These are phyloP conservation scores for Aphanocladium album DNA, from an alignment of 2,329 filamentous ascomycete genomes.

Conservation along the genomic window DNA sequence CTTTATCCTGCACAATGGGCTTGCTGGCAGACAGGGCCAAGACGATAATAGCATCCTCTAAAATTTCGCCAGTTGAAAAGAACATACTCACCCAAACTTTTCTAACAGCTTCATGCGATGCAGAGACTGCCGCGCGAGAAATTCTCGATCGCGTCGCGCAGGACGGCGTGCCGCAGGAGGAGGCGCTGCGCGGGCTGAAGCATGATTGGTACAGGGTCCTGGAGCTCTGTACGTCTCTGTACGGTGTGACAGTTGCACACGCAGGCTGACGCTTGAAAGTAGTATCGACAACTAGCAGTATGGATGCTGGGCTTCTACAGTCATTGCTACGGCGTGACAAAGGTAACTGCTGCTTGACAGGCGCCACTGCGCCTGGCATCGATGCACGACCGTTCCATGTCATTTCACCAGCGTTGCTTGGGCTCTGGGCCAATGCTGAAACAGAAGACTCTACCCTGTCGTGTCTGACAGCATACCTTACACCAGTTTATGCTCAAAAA, in stretches of 20 bases:
- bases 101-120: background rate
- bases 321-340: background rate
- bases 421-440: background rate
- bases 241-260: too few relatives aligned
- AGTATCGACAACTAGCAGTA: background rate
- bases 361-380: background rate
- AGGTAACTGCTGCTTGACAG: background rate
- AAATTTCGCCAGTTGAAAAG: slow-evolving; percentile 1
- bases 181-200: slow-evolving; percentile 1
- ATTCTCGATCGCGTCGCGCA: background rate
- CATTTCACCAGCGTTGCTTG: background rate
- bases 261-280: background rate
- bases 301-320: background rate
- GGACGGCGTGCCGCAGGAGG: background rate
- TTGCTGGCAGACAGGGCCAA: background rate
- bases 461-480: background rate
- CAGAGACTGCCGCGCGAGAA: background rate
- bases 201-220: background rate
- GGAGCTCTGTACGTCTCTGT: background rate
- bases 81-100: background rate
- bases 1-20: background rate
- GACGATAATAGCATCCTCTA: background rate
- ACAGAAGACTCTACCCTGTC: background rate
- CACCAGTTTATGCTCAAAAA: background rate
- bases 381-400: background rate